Conservation (phyloP, 2,329 filamentous ascomycete species). For the Onygena corvina region DNA sequence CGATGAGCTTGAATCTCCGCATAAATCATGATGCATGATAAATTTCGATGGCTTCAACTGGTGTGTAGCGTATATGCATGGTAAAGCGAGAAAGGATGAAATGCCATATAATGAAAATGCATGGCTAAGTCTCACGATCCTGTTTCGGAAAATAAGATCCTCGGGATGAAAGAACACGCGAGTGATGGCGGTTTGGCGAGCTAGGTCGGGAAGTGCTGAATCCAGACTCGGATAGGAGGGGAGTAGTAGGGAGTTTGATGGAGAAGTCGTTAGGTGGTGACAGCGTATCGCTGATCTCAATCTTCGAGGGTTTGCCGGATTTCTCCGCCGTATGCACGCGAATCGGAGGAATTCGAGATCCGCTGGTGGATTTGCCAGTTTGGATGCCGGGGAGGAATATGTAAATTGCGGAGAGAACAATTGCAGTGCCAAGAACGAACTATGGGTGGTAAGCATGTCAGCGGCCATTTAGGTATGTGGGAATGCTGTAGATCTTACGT, state of each 20-base stretch:
- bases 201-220: conserved; percentile 43
- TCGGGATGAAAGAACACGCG: conserved; percentile 31
- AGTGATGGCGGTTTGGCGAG: conserved; percentile 33
- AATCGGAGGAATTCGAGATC: conserved; percentile 38
- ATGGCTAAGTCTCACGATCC: conserved; percentile 8
- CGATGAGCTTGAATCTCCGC: not conserved
- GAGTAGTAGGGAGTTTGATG: conserved; percentile 36
- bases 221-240: conserved; percentile 37
- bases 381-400: conserved; percentile 47
- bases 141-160: conserved; percentile 29
- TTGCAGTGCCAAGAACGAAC: conserved; percentile 68
- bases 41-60: not conserved
- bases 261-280: conserved; percentile 36
- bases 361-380: conserved; percentile 31
- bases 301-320: conserved; percentile 29
- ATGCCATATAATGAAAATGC: not conserved
- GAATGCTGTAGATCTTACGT: conserved; percentile 45
- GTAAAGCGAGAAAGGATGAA: not conserved
- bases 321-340: conserved; percentile 68
- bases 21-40: not conserved
- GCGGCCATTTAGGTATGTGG: conserved; percentile 1
- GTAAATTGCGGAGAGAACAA: conserved; percentile 73
- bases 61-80: conserved; percentile 1
- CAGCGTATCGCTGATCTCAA: conserved; percentile 32
- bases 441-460: conserved; percentile 28